A percentile compares a stretch with the other conserved stretches of the same genome.
phyloP scores from a whole-genome alignment of 2,329 filamentous ascomycete genomes.

The Stachybotrys chartarum region DNA sequence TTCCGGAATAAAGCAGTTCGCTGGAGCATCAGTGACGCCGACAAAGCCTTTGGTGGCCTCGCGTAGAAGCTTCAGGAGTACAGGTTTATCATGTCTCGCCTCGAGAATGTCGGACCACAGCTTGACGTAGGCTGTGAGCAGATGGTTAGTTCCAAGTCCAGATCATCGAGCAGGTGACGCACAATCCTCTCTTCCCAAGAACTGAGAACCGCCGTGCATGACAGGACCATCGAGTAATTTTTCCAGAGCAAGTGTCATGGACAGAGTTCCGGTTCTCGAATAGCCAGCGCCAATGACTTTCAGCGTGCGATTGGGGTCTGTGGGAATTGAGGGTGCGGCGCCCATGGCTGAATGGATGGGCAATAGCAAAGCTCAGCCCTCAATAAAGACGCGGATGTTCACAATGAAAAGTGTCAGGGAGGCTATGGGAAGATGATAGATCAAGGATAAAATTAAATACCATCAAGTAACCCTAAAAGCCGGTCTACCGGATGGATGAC shows the following conservation, averaged over 20 bases:
- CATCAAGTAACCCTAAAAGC: too few species aligned
- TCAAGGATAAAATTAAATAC: too few species aligned
- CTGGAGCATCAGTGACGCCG: conserved; percentile 37
- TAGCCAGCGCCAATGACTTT: neutral
- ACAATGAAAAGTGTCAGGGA: too few species aligned
- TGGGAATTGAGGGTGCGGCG: neutral
- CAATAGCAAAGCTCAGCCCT: too few species aligned
- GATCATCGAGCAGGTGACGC: neutral
- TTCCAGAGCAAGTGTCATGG: conserved; percentile 38
- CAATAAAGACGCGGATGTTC: too few species aligned
- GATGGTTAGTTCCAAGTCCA: neutral
- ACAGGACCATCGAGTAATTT: conserved; percentile 40
- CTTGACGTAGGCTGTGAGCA: conserved; percentile 12
- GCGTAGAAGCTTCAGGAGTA: conserved; percentile 22
- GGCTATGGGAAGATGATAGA: too few species aligned
- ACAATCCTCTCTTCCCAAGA: conserved; percentile 27
- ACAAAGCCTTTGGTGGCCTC: conserved; percentile 33
- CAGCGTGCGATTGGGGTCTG: neutral
- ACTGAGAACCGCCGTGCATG: conserved; percentile 39
- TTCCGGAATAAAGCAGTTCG: conserved; percentile 33
- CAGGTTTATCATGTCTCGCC: conserved; percentile 14
- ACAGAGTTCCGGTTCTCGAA: conserved; percentile 36
- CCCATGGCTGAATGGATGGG: neutral
- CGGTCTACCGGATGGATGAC: too few species aligned
- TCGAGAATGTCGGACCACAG: conserved; percentile 17